phyloP scores from a whole-genome alignment of 345 rosid species.

The Trapa incisa region DNA sequence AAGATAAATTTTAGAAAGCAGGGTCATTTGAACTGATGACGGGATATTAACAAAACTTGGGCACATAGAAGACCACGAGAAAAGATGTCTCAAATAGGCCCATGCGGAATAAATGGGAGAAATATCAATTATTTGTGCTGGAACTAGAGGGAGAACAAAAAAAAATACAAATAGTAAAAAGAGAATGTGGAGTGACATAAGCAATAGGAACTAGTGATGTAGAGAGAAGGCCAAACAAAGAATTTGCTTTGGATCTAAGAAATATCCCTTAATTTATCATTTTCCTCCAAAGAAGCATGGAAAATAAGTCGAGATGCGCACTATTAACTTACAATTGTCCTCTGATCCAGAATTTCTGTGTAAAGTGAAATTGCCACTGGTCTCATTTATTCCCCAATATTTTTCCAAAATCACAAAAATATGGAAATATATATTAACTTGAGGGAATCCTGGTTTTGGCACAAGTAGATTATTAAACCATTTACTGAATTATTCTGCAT shows the following conservation, averaged over 20 bases:
- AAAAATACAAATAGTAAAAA: background rate
- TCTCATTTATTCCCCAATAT: background rate
- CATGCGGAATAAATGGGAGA: background rate
- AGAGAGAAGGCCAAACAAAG: no score
- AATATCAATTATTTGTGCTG: background rate
- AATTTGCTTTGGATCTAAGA: no score
- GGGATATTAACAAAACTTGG: background rate
- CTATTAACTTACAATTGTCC: no score
- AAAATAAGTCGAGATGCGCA: no score
- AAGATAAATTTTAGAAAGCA: constrained; percentile 12
- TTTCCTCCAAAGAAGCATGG: no score
- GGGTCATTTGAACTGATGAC: background rate
- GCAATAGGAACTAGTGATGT: no score
- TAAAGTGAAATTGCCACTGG: background rate
- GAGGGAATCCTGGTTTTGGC: background rate
- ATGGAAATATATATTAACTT: background rate
- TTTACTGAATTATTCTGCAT: background rate
- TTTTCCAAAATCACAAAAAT: background rate
- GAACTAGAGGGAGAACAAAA: background rate
- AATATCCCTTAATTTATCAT: no score
- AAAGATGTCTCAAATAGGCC: background rate
- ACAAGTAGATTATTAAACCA: background rate
- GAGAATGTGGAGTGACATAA: no score
- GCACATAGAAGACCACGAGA: background rate
- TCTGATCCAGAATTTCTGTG: background rate